A percentile compares a stretch with the other conserved stretches of the same genome.
Evolutionary conservation across 2,329 filamentous ascomycete species (phyloP).

Genomic region (Xylaria sp.): DNA sequence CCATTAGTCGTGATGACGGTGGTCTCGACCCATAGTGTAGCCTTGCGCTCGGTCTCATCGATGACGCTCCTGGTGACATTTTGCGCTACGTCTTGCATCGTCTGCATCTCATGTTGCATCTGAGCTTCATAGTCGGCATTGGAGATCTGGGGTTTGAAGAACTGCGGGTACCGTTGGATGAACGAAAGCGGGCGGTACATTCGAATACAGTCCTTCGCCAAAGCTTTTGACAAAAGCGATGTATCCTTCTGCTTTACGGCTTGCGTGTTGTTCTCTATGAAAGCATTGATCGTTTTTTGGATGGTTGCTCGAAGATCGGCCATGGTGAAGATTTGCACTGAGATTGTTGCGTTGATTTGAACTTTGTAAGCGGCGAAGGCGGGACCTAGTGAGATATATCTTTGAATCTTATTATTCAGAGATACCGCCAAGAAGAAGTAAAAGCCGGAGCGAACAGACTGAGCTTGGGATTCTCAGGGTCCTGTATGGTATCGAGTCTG

Average conservation of each 20-base stretch:
- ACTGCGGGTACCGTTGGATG: constrained; percentile 39
- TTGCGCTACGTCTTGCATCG: constrained; percentile 36
- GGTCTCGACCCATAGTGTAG: constrained; percentile 40
- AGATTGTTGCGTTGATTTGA: neutral
- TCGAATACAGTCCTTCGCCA: constrained; percentile 39
- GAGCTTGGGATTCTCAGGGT: neutral
- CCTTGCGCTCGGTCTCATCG: constrained; percentile 30
- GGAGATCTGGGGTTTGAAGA: constrained; percentile 40
- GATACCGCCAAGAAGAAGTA: neutral
- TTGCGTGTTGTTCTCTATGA: constrained; percentile 39
- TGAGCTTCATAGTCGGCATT: constrained; percentile 44
- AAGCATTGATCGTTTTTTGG: constrained; percentile 26
- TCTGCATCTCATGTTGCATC: constrained; percentile 34
- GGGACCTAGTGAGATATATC: neutral
- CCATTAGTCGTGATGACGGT: constrained; percentile 32
- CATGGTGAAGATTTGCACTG: constrained; percentile 19
- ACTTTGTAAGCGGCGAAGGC: neutral
- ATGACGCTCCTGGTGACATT: constrained; percentile 40
- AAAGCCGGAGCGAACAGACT: neutral
- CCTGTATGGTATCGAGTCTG: neutral
- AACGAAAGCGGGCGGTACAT: constrained; percentile 41
- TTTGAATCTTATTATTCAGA: neutral
- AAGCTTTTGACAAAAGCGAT: constrained; percentile 36
- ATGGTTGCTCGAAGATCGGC: constrained; percentile 27
- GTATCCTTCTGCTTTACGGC: constrained; percentile 38